Percentiles rank a stretch among this genome's conserved stretches.
Evolutionary conservation across 208 protist genomes (phyloP).

Genomic region (Histomonas meleagridis): DNA sequence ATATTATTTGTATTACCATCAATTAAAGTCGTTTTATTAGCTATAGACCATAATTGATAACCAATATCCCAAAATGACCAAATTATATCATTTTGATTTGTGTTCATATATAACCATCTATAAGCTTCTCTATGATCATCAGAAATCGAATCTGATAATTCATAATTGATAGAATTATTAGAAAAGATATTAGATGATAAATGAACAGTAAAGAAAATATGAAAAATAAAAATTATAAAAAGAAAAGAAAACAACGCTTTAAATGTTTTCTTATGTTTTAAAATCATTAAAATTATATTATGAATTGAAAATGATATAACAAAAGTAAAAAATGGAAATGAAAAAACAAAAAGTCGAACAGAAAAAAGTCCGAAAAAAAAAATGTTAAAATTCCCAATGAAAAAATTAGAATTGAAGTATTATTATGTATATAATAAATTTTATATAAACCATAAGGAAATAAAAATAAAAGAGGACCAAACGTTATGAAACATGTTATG

Average conservation of each 20-base stretch:
- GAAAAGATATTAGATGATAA: not conserved
- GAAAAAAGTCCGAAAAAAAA: not conserved
- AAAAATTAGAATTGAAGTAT: not conserved
- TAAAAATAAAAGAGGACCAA: not conserved
- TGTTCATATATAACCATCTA: constrained; percentile 82
- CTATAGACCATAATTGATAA: constrained; percentile 87
- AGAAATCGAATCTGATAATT: constrained; percentile 64
- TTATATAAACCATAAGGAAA: not conserved
- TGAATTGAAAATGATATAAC: not conserved
- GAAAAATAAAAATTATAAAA: not conserved
- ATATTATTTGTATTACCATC: constrained; percentile 98
- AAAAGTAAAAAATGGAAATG: not conserved
- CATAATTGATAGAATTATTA: constrained; percentile 63
- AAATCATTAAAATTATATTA: not conserved
- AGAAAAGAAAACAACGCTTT: not conserved
- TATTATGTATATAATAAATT: not conserved
- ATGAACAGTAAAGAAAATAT: not conserved
- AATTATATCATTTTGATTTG: constrained; percentile 59
- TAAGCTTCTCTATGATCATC: constrained; percentile 90
- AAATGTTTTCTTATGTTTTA: not conserved
- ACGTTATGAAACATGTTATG: not conserved
- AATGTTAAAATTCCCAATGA: not conserved
- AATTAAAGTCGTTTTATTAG: constrained; percentile 75
- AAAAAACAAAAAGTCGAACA: not conserved
- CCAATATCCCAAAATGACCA: constrained; percentile 90